Evolutionary conservation across 2,329 filamentous ascomycete genomes (phyloP), one percentile per base, ranked within the genome.

Genomic region (Xylaria sp.): DNA sequence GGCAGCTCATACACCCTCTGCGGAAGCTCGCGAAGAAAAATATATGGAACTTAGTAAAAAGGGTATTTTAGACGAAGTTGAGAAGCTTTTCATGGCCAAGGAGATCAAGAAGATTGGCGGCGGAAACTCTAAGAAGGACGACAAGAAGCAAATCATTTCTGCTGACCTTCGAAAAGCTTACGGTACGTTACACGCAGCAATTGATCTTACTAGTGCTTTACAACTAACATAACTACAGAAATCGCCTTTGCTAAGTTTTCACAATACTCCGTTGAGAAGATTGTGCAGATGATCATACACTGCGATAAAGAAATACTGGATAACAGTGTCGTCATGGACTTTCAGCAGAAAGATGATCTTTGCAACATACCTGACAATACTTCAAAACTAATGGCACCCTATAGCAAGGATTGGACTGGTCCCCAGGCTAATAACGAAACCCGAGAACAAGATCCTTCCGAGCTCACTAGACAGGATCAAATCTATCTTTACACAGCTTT

Each of bases 101-200:
- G 96, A 99, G 80, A 95, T 94, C 81, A 97, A 97, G 83, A 88
- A 91, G 72, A 84, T 98, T 76, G 93, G 93, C 70, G 87, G 88
- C 74, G 87, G 88, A 70, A 78, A 81, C 63, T 88, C 89, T 74
- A 93, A 93, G 81, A 94, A 94, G 82, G 91, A 93, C 76, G 95
- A 97, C 78, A 98, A 98, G 89, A 98, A 97, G 83, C 94, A 97
- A 80, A 90, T 99, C 80, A 97, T 99, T 76, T 94, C 92, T 56
- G 91, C 90, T 72, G 95, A 98, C 80, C 84, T 98, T 76, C 92
- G 92, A 76, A 95, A 95, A 82, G 93, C 89, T 65, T 97, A 93
- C 82, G 92, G 89, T 90, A 84, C 81, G 87, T 36, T 36, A 48
- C 15, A 3, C 50, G 18, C 2, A 18, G 41, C 2, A 18, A 39